Percentiles rank a stretch among this genome's conserved stretches.
Evolutionary conservation across 75 land plant species (phyloP).

Genomic region (Selaginella tamariscina): DNA sequence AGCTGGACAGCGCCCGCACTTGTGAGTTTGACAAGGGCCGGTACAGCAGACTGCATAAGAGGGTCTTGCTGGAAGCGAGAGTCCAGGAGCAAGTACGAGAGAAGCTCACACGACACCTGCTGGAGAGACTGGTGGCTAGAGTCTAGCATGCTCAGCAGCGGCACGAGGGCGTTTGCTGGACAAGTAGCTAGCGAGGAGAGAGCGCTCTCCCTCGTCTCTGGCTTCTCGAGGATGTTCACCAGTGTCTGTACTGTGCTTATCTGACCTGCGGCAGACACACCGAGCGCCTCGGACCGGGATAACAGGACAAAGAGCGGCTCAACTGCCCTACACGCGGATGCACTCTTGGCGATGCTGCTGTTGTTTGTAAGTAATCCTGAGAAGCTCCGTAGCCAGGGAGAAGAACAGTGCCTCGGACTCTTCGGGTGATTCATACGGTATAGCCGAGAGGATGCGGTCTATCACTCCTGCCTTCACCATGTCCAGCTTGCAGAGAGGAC

Average conservation of each 20-base stretch:
- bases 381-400: not conserved
- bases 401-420: not conserved
- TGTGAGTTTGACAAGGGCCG: not conserved
- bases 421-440: not conserved
- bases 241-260: constrained; percentile 13
- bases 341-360: constrained; percentile 10
- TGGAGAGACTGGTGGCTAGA: constrained; percentile 11
- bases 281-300: not conserved
- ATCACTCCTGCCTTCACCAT: constrained; percentile 10
- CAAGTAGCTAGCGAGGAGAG: too few species aligned
- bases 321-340: not conserved
- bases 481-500: constrained; percentile 6
- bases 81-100: constrained; percentile 15
- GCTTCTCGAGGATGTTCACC: constrained; percentile 1
- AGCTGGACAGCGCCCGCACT: not conserved
- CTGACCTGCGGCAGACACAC: not conserved
- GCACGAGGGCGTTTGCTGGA: not conserved
- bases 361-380: constrained; percentile 7
- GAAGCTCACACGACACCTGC: constrained; percentile 13
- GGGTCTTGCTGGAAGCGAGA: not conserved
- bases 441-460: not conserved
- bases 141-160: constrained; percentile 5
- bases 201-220: too few species aligned
- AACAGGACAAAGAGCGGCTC: not conserved
- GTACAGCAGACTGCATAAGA: constrained; percentile 1